Conservation (phyloP, 148 eudicot genomes). For the Vaccinium darrowii region DNA sequence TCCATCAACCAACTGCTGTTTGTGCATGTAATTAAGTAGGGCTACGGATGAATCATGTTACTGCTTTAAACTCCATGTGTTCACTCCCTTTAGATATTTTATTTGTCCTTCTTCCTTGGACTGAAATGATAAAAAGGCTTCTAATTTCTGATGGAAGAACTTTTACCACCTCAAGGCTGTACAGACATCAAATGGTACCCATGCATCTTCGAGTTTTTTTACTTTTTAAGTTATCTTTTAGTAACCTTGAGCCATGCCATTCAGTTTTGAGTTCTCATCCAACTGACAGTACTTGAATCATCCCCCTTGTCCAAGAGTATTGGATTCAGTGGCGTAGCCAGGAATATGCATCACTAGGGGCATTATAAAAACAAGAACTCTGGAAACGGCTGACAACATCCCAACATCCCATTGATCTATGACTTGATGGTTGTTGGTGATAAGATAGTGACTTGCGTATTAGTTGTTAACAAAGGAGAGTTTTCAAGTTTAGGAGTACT, state of each 20-base stretch:
- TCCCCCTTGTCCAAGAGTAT: background rate
- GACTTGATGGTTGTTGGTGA: too few relatives aligned
- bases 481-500: too few relatives aligned
- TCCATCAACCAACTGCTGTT: background rate
- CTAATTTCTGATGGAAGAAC: background rate
- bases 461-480: too few relatives aligned
- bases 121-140: too few relatives aligned
- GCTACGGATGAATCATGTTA: background rate
- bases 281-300: background rate
- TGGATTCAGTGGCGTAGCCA: too few relatives aligned
- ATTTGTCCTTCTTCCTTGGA: too few relatives aligned
- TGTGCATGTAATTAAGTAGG: background rate
- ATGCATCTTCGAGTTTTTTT: background rate
- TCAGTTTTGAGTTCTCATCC: background rate
- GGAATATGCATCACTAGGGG: too few relatives aligned
- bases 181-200: background rate
- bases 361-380: too few relatives aligned
- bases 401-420: too few relatives aligned
- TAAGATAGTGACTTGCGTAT: too few relatives aligned
- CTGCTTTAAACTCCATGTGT: background rate
- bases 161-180: background rate
- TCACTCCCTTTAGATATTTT: background rate
- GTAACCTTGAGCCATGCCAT: background rate
- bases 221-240: background rate
- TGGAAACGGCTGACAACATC: too few relatives aligned